These are phyloP conservation scores for Amanita rubescens DNA, from an alignment of 768 basidiomycete genomes.

Conservation along the genomic window DNA sequence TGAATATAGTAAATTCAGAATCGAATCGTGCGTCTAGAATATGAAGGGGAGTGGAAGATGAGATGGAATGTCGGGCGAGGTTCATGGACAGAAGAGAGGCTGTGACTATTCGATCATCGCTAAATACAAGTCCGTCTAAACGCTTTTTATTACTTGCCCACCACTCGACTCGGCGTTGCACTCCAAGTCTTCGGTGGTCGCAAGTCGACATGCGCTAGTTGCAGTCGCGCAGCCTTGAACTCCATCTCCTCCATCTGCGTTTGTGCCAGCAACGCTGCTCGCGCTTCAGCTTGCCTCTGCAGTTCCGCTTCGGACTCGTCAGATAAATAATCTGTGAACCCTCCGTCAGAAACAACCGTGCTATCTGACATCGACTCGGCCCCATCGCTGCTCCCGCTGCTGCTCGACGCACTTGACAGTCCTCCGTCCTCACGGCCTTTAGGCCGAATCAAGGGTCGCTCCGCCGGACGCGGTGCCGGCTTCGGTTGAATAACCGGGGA, in stretches of 20 bases:
- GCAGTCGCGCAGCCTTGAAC: constrained; percentile 73
- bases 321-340: constrained; percentile 86
- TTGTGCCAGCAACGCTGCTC: constrained; percentile 72
- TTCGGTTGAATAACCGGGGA: background rate
- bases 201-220: constrained; percentile 66
- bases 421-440: constrained; percentile 26
- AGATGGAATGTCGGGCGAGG: constrained; percentile 78
- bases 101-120: background rate
- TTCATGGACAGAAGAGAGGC: constrained; percentile 46
- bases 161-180: constrained; percentile 26
- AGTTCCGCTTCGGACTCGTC: constrained; percentile 89
- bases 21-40: constrained; percentile 77
- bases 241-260: constrained; percentile 74
- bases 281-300: constrained; percentile 78
- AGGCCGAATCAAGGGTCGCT: constrained; percentile 18
- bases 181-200: constrained; percentile 76
- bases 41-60: constrained; percentile 64
- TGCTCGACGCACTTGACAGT: constrained; percentile 45
- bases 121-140: background rate
- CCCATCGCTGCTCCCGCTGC: constrained; percentile 59
- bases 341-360: constrained; percentile 80
- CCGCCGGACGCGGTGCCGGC: constrained; percentile 14
- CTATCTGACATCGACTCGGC: constrained; percentile 60
- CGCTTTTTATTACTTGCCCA: background rate
- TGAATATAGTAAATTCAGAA: constrained; percentile 74